Evolutionary conservation across 768 basidiomycete genomes (phyloP), one percentile per base, ranked within the genome.

Genomic region (Tricholoma terreum): DNA sequence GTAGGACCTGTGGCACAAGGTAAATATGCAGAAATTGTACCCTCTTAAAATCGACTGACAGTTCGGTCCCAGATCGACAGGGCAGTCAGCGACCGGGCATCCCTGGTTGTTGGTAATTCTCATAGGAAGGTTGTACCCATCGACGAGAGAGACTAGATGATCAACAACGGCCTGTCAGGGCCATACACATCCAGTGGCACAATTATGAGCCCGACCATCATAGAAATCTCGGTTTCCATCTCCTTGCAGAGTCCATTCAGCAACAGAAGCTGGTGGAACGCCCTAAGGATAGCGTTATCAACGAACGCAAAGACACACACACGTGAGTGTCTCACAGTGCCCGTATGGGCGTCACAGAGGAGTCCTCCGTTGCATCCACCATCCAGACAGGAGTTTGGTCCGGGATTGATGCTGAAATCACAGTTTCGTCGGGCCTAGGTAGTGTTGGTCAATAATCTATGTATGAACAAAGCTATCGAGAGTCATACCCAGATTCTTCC

Each of bases 281-380:
- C 84, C 85, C 77, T 78, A 50, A 8, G 42, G 49, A 38, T 15
- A 17, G n/a, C n/a, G n/a, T n/a, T n/a, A 15, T 21, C 17, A 34
- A 42, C 38, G 2, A n/a, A n/a, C n/a, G n/a, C n/a, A n/a, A n/a
- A 15, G 17, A 6, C 17, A 30, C 17, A 24, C 4, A 27, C 31
- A 36, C 27, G 8, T 5, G 17, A 12, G 42, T 5, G 60, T n/a
- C 73, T 57, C 62, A 79, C 78, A 14, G 84, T 84, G 42, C 82
- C 85, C 30, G 77, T 78, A 38, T 65, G 63, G 10, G 74, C 58
- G 63, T 80, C 81, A 59, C 88, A 89, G 12, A 74, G 63, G 8
- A 90, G 71, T 35, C 87, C 88, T 14, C 88, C 87, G 57, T 84
- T 85, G 65, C 87, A 89, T 49, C 85, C 85, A 38, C 87, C 88